phyloP scores from a whole-genome alignment of 106 monocot genomes.

The Vanilla planifolia region DNA sequence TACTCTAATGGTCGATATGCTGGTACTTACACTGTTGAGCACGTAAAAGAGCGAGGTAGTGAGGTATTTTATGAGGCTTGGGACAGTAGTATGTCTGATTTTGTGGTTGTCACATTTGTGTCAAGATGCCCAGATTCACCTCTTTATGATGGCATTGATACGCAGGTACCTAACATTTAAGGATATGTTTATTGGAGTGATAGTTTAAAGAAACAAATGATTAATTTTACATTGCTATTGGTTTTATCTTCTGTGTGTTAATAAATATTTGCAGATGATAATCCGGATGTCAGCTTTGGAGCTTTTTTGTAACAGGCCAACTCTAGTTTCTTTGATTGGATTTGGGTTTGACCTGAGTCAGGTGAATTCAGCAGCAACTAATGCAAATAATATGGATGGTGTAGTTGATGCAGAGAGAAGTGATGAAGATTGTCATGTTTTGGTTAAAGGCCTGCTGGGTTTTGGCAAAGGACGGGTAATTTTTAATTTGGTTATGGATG shows the following conservation, averaged over 20 bases:
- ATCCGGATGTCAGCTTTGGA: slow-evolving; percentile 83
- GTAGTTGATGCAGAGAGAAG: slow-evolving; percentile 22
- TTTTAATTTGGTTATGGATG: slow-evolving; percentile 84
- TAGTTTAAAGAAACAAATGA: too few species aligned
- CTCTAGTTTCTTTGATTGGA: slow-evolving; percentile 81
- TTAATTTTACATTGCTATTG: too few species aligned
- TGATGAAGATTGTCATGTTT: slow-evolving; percentile 40
- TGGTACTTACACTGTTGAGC: slow-evolving; percentile 17
- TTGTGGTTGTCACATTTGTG: slow-evolving; percentile 71
- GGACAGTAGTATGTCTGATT: slow-evolving; percentile 60
- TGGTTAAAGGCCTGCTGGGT: slow-evolving; percentile 83
- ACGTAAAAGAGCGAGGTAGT: slow-evolving; percentile 25
- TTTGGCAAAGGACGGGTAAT: slow-evolving; percentile 77
- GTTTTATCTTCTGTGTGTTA: background rate
- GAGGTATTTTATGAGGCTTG: slow-evolving; percentile 84
- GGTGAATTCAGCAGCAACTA: slow-evolving; percentile 28
- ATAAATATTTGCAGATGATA: slow-evolving; percentile 61
- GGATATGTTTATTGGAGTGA: too few species aligned
- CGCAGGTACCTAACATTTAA: slow-evolving; percentile 43
- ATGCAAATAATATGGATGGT: slow-evolving; percentile 14
- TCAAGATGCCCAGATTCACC: slow-evolving; percentile 70
- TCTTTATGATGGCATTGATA: slow-evolving; percentile 83
- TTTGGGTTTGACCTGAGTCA: slow-evolving; percentile 68
- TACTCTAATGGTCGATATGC: slow-evolving; percentile 8
- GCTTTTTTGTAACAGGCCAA: slow-evolving; percentile 89